These are phyloP conservation scores for Phaeotremella skinneri DNA, from an alignment of 768 basidiomycete species.

Conservation along the genomic window DNA sequence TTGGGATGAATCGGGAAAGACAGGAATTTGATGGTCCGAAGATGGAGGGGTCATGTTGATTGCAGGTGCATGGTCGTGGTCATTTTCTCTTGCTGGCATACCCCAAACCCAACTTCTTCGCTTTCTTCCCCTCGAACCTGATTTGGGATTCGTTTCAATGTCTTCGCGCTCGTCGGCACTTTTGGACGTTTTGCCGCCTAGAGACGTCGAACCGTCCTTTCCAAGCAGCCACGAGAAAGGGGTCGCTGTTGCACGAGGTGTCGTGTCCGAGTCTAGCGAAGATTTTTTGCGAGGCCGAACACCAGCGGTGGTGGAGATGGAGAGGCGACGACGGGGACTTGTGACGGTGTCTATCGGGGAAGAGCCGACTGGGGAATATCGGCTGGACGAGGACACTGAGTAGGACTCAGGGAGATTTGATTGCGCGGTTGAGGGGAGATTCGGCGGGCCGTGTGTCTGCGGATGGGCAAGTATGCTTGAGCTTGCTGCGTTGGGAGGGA, in stretches of 20 bases:
- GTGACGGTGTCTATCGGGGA: background rate
- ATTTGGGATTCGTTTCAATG: conserved; percentile 5
- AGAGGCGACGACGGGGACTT: background rate
- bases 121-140: conserved; percentile 1
- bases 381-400: background rate
- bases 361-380: background rate
- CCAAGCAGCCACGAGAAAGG: background rate
- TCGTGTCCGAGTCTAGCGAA: background rate
- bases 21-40: background rate
- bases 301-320: background rate
- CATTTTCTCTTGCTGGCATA: conserved; percentile 12
- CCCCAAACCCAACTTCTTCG: conserved; percentile 18
- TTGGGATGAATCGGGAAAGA: conserved; percentile 18
- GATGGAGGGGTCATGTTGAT: conserved; percentile 31
- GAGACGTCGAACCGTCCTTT: background rate
- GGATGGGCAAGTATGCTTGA: too few relatives aligned
- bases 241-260: background rate
- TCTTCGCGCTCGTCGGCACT: conserved; percentile 28
- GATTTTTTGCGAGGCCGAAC: background rate
- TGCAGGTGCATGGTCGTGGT: conserved; percentile 9
- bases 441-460: too few relatives aligned
- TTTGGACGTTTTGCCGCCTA: conserved; percentile 7
- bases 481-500: background rate
- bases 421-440: background rate
- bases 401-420: background rate